Percentiles rank a stretch among this genome's conserved stretches.
These are phyloP conservation scores for Leishmania tropica DNA, from an alignment of 208 protist genomes.

Conservation along the genomic window DNA sequence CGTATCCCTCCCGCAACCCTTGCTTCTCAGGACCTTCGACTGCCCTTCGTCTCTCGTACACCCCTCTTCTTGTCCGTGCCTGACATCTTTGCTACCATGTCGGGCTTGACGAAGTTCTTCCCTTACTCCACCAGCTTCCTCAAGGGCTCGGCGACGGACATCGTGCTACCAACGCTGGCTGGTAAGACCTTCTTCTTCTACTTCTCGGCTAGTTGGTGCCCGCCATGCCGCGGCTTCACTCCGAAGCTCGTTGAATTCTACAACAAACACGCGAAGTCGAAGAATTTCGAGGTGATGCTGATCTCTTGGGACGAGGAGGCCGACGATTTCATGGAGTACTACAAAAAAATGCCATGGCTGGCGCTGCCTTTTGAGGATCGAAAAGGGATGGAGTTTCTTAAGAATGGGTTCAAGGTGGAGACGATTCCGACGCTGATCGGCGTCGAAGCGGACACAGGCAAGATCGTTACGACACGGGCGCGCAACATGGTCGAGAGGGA, in stretches of 20 bases:
- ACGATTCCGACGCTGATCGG: constrained; percentile 82
- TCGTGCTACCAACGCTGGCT: constrained; percentile 35
- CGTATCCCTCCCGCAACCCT: not conserved
- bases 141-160: constrained; percentile 40
- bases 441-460: constrained; percentile 77
- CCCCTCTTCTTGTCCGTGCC: constrained; percentile 2
- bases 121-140: constrained; percentile 50
- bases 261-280: constrained; percentile 54
- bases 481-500: constrained; percentile 63
- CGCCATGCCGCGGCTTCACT: constrained; percentile 93
- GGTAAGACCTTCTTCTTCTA: constrained; percentile 87
- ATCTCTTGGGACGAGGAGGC: constrained; percentile 82
- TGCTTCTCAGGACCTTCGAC: not conserved
- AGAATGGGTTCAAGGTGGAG: constrained; percentile 59
- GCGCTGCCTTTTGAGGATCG: constrained; percentile 66
- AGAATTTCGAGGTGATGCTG: constrained; percentile 91
- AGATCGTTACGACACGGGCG: constrained; percentile 64
- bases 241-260: constrained; percentile 88
- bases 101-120: constrained; percentile 69
- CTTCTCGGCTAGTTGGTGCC: constrained; percentile 94
- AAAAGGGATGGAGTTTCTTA: constrained; percentile 48
- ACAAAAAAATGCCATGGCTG: constrained; percentile 84
- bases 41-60: not conserved
- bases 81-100: constrained; percentile 39
- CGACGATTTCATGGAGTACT: constrained; percentile 78